These are phyloP conservation scores for Solanum peruvianum DNA, from an alignment of 257 asterid species.

Conservation along the genomic window DNA sequence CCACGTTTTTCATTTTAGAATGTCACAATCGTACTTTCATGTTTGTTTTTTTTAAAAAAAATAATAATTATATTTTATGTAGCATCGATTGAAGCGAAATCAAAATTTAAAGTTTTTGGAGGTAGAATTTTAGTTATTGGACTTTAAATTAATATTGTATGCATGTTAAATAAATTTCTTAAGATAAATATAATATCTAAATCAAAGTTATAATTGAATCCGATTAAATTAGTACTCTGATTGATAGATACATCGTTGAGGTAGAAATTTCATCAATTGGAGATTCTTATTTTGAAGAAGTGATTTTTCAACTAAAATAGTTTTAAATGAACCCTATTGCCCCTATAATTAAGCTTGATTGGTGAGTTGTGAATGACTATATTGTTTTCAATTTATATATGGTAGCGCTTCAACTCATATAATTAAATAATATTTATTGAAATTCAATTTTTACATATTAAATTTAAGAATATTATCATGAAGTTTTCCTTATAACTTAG, in stretches of 20 bases:
- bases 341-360: background rate
- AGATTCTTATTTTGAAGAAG: too few relatives aligned
- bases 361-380: background rate
- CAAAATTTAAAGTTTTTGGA: background rate
- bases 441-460: background rate
- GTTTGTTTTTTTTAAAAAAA: background rate
- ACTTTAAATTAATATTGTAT: background rate
- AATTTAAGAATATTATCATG: background rate
- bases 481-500: background rate
- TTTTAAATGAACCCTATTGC: too few relatives aligned
- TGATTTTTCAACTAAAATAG: too few relatives aligned
- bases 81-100: fast-evolving
- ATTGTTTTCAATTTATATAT: background rate
- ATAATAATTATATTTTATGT: background rate
- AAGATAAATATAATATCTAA: background rate
- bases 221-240: background rate
- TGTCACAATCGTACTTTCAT: background rate
- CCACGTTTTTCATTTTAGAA: background rate
- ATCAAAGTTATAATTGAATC: background rate
- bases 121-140: background rate
- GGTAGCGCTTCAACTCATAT: background rate
- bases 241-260: background rate
- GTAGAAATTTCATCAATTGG: too few relatives aligned
- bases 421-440: background rate
- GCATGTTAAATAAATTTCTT: background rate